A percentile compares a stretch with the other conserved stretches of the same genome.
phyloP scores from a whole-genome alignment of 2,329 filamentous ascomycete genomes.

The Colletotrichum sp. region DNA sequence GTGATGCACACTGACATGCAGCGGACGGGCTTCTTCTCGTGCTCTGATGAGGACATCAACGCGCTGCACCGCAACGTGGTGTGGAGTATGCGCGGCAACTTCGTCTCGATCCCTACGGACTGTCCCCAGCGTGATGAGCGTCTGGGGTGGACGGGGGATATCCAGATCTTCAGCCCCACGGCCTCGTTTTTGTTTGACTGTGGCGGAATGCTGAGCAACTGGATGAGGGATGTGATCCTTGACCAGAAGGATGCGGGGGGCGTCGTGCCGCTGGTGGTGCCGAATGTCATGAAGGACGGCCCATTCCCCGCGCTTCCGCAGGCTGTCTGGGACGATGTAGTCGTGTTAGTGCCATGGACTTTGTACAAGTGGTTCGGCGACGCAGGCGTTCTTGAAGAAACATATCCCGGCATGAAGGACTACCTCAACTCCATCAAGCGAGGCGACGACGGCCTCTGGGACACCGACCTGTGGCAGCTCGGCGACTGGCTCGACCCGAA shows the following conservation, averaged over 20 bases:
- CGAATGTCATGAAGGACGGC: conserved; percentile 28
- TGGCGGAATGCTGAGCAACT: conserved; percentile 51
- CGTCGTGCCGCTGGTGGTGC: conserved; percentile 34
- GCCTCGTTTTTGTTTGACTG: conserved; percentile 59
- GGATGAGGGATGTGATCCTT: conserved; percentile 50
- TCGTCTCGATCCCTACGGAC: conserved; percentile 61
- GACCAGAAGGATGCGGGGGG: conserved; percentile 36
- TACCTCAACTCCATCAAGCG: conserved; percentile 42
- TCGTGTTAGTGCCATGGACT: conserved; percentile 43
- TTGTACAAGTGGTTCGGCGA: conserved; percentile 44
- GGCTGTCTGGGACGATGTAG: conserved; percentile 48
- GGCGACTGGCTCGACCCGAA: conserved; percentile 56
- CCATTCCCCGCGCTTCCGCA: conserved; percentile 27
- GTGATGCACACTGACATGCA: conserved; percentile 57
- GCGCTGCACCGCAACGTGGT: conserved; percentile 57
- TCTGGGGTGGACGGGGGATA: conserved; percentile 58
- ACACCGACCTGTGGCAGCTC: conserved; percentile 36
- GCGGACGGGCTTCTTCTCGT: conserved; percentile 53
- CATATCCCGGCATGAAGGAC: conserved; percentile 42
- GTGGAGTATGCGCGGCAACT: conserved; percentile 65
- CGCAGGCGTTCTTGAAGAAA: conserved; percentile 33
- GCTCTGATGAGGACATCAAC: conserved; percentile 56
- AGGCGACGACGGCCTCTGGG: conserved; percentile 42
- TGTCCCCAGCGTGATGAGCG: conserved; percentile 62
- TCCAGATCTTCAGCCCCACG: conserved; percentile 53